These are phyloP conservation scores for Dysphania ambrosioides DNA, from an alignment of 148 eudicot genomes.

Conservation along the genomic window DNA sequence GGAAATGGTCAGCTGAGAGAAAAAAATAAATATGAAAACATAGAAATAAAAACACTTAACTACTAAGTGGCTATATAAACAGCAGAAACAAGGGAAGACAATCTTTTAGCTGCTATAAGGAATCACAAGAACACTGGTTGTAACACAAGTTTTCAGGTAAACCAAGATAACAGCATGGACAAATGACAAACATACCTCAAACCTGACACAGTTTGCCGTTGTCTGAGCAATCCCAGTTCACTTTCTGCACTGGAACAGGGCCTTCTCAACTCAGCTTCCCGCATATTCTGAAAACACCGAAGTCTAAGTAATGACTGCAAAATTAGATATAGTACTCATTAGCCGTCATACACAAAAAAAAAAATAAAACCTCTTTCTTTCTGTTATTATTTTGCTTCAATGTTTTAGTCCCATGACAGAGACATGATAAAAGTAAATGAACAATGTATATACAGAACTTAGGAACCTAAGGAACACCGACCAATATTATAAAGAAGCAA, in stretches of 20 bases:
- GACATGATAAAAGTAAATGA: neutral
- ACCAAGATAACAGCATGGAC: neutral
- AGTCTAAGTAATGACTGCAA: conserved; percentile 69
- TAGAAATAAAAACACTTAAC: neutral
- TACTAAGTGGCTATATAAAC: neutral
- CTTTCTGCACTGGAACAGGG: conserved; percentile 54
- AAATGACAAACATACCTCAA: conserved; percentile 48
- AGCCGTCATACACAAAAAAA: too few relatives aligned
- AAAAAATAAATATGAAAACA: neutral
- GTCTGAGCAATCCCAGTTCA: conserved; percentile 74
- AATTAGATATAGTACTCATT: neutral
- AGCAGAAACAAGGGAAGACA: neutral
- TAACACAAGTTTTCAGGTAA: neutral
- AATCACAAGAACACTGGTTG: neutral
- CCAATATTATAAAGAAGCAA: neutral
- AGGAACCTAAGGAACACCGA: neutral
- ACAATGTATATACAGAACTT: neutral
- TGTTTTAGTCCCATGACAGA: neutral
- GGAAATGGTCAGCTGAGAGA: neutral
- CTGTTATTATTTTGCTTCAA: too few relatives aligned
- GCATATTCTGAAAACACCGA: conserved; percentile 56
- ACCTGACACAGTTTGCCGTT: conserved; percentile 65
- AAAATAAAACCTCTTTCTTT: neutral
- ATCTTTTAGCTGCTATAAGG: neutral
- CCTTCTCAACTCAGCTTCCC: conserved; percentile 43